Evolutionary conservation across 768 basidiomycete genomes (phyloP).

Genomic region (Macrocybe gigantea): DNA sequence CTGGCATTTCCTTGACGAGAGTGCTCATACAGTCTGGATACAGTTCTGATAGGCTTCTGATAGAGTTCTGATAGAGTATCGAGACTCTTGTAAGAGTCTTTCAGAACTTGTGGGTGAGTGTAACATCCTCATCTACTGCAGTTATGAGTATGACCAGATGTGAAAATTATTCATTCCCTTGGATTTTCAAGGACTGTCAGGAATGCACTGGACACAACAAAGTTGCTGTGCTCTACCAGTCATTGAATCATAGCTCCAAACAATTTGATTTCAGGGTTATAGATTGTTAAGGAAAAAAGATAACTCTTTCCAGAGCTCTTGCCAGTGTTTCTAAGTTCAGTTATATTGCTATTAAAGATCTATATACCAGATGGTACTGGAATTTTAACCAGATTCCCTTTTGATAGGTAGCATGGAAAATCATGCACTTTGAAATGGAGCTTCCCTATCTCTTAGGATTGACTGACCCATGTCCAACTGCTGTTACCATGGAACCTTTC

Average conservation of each 20-base stretch:
- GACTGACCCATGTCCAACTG: conserved; percentile 84
- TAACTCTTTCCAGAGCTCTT: conserved; percentile 70
- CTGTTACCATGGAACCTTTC: conserved; percentile 86
- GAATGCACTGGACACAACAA: conserved; percentile 67
- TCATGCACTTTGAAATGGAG: conserved; percentile 63
- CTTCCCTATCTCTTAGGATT: conserved; percentile 76
- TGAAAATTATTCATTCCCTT: too few relatives aligned
- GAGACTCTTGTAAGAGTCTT: too few relatives aligned
- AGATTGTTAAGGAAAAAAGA: conserved; percentile 74
- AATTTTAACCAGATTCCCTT: conserved; percentile 77
- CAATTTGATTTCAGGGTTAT: conserved; percentile 69
- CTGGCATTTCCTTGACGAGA: too few relatives aligned
- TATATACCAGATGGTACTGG: conserved; percentile 72
- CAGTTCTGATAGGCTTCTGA: too few relatives aligned
- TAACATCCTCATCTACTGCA: conserved; percentile 47
- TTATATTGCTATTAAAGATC: conserved; percentile 66
- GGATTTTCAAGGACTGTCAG: conserved; percentile 65
- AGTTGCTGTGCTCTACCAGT: conserved; percentile 66
- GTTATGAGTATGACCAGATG: conserved; percentile 76
- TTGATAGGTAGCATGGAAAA: conserved; percentile 62
- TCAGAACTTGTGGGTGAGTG: too few relatives aligned
- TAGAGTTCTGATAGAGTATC: too few relatives aligned
- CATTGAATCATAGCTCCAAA: conserved; percentile 70
- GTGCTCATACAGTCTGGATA: too few relatives aligned
- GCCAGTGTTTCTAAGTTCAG: conserved; percentile 58